Conservation (phyloP, 129 eudicot genomes). For the Chrysanthemum seticuspe region DNA sequence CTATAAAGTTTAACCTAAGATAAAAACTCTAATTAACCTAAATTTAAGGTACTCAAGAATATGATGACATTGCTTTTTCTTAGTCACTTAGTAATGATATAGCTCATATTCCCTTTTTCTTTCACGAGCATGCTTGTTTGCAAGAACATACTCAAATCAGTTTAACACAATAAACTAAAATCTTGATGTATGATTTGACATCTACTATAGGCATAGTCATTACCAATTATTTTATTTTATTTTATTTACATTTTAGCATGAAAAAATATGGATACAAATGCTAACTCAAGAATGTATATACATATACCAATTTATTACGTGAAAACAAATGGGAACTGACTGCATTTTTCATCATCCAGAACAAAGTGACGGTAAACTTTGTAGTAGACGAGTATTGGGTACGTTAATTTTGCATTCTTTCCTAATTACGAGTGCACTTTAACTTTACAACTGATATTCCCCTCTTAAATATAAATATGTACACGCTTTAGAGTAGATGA, state of each 20-base stretch:
- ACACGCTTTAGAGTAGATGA: too few relatives aligned
- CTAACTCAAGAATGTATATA: not conserved
- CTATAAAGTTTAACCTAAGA: constrained; percentile 23
- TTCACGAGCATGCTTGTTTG: constrained; percentile 32
- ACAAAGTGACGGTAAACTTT: too few relatives aligned
- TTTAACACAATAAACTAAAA: constrained; percentile 13
- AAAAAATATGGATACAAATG: not conserved
- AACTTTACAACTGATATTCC: too few relatives aligned
- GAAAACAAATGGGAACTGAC: too few relatives aligned
- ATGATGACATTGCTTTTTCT: constrained; percentile 31
- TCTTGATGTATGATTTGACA: constrained; percentile 18
- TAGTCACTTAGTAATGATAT: constrained; percentile 29
- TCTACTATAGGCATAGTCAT: constrained; percentile 24
- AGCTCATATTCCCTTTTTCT: constrained; percentile 28
- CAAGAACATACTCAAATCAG: constrained; percentile 25
- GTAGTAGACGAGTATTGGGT: too few relatives aligned
- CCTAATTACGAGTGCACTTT: too few relatives aligned
- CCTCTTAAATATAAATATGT: too few relatives aligned
- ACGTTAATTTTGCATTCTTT: too few relatives aligned
- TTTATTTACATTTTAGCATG: constrained; percentile 15
- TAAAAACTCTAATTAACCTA: constrained; percentile 11
- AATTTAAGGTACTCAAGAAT: constrained; percentile 18
- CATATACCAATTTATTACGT: too few relatives aligned
- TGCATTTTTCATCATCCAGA: too few relatives aligned
- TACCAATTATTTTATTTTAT: not conserved